Evolutionary conservation across 257 asterid species (phyloP).

Genomic region (Nicotiana tomentosiformis): DNA sequence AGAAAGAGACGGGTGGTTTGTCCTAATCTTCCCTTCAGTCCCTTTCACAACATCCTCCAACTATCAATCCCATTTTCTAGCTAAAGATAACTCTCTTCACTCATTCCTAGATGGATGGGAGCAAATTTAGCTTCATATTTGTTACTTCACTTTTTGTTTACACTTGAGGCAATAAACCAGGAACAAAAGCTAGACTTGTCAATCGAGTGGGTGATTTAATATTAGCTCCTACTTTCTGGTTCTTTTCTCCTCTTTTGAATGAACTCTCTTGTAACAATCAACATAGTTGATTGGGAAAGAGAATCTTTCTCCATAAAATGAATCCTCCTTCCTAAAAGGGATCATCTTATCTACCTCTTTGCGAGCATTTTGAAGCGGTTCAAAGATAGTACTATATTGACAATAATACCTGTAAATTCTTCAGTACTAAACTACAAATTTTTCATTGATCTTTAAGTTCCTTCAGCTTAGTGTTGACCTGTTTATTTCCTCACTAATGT

Average conservation of each 20-base stretch:
- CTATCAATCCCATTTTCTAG: neutral
- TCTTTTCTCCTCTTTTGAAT: neutral
- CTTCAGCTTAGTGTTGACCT: neutral
- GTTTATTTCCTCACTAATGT: neutral
- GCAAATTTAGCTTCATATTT: neutral
- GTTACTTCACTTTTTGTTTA: neutral
- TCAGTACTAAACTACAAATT: neutral
- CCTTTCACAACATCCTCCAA: neutral
- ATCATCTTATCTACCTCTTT: neutral
- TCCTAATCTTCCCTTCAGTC: neutral
- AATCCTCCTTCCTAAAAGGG: neutral
- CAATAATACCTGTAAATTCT: neutral
- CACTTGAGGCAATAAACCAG: neutral
- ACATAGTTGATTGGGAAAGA: neutral
- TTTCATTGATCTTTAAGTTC: neutral
- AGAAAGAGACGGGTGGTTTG: neutral
- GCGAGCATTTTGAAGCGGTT: neutral
- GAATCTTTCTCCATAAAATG: neutral
- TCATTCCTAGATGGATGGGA: neutral
- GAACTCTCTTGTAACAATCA: neutral
- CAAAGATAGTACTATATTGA: neutral
- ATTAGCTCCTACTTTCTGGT: neutral
- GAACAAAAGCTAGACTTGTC: neutral
- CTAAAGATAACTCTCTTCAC: neutral
- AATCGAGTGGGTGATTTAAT: neutral